Percentiles rank a stretch among this genome's conserved stretches.
Conservation (phyloP, 1,139 yeast species). For the Blastobotrys elegans region DNA sequence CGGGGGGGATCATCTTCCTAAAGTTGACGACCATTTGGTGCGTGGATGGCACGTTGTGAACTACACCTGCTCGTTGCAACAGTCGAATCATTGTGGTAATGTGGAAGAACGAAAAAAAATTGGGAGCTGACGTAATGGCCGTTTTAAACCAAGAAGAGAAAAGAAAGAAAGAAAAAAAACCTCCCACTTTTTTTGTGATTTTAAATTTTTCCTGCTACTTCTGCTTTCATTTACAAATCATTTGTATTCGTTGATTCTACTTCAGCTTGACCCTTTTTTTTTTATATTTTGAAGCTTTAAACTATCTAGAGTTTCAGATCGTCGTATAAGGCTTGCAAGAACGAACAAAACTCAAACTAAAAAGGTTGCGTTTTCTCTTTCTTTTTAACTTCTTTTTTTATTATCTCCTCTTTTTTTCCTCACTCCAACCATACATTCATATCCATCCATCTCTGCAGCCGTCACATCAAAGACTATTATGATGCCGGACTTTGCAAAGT, state of each 20-base stretch:
- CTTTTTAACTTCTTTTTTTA: not conserved
- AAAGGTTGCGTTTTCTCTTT: not conserved
- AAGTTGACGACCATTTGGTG: conserved; percentile 49
- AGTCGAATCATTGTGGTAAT: conserved; percentile 4
- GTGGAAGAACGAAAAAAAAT: not conserved
- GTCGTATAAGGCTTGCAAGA: not conserved
- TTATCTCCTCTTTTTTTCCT: not conserved
- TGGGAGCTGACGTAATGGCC: not conserved
- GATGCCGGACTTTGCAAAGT: conserved; percentile 32
- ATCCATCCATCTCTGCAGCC: conserved; percentile 3
- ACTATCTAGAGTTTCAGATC: not conserved
- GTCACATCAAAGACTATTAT: conserved; percentile 6
- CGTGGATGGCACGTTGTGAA: conserved; percentile 15
- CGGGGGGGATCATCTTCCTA: conserved; percentile 39
- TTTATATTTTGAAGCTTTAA: not conserved
- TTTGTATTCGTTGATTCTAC: not conserved
- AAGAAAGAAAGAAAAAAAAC: not conserved
- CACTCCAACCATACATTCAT: not conserved
- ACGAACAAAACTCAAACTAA: not conserved
- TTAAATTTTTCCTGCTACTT: not conserved
- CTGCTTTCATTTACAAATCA: not conserved
- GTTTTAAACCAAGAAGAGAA: not conserved
- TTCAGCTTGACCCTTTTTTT: not conserved
- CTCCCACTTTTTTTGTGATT: not conserved
- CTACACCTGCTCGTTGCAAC: conserved; percentile 5